Evolutionary conservation across 345 rosid species (phyloP).

Genomic region (Populus simonii): DNA sequence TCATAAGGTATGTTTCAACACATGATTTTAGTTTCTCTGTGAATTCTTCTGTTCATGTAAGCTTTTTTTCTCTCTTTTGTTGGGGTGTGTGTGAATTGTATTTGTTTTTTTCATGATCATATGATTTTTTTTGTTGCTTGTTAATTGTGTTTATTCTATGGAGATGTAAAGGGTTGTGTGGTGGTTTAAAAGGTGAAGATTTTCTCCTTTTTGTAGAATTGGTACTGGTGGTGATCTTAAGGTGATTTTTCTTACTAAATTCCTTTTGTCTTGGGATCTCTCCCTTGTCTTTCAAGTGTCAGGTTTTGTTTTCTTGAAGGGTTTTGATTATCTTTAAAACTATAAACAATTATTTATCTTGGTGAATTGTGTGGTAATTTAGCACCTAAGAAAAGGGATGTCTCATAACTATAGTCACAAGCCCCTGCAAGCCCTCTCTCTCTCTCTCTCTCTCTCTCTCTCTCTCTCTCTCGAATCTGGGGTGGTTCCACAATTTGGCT

Average conservation of each 20-base stretch:
- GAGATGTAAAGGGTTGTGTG: constrained; percentile 2
- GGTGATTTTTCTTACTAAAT: constrained; percentile 26
- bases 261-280: constrained; percentile 23
- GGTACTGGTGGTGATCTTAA: constrained; percentile 2
- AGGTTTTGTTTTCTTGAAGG: constrained; percentile 22
- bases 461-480: not conserved
- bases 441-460: no score
- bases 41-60: not conserved
- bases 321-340: constrained; percentile 4
- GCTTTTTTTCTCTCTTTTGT: not conserved
- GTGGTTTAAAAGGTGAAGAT: constrained; percentile 18
- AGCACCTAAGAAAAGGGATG: not conserved
- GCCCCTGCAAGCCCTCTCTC: not conserved
- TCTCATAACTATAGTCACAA: not conserved
- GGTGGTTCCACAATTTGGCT: not conserved
- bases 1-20: constrained; percentile 2
- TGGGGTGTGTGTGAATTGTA: constrained; percentile 20
- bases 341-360: not conserved
- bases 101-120: constrained; percentile 9
- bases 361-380: not conserved
- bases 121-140: constrained; percentile 11
- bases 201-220: not conserved
- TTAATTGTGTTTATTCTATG: constrained; percentile 15
- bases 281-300: constrained; percentile 26
- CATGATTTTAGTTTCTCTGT: not conserved